phyloP scores from a whole-genome alignment of 192 early-diverging fungal genomes.

The Polychytrium aggregatum region DNA sequence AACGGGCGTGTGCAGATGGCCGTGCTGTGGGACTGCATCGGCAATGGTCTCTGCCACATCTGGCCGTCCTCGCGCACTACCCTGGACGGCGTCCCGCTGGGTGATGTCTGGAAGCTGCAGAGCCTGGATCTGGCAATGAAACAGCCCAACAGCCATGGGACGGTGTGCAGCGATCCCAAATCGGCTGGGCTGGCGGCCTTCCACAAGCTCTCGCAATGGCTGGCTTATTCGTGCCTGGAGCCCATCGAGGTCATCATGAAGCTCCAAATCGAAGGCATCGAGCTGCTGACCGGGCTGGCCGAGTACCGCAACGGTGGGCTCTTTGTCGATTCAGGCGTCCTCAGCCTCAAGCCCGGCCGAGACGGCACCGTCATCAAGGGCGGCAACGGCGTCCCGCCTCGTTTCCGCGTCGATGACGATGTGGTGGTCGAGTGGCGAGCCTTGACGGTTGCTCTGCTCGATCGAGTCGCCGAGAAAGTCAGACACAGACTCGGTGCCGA shows the following conservation, averaged over 20 bases:
- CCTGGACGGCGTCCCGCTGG: constrained; percentile 64
- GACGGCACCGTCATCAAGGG: constrained; percentile 16
- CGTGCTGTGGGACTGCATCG: constrained; percentile 66
- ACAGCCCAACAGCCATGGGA: too few species aligned
- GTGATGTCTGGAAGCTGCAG: constrained; percentile 78
- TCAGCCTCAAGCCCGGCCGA: constrained; percentile 41
- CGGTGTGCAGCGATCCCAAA: too few species aligned
- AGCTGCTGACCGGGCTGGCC: constrained; percentile 67
- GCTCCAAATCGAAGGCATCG: constrained; percentile 38
- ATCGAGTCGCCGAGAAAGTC: constrained; percentile 55
- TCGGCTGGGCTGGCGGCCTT: constrained; percentile 52
- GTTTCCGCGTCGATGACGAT: constrained; percentile 67
- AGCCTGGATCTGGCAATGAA: constrained; percentile 5
- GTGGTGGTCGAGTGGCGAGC: constrained; percentile 90
- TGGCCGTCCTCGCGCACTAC: constrained; percentile 77
- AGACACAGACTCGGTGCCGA: constrained; percentile 39
- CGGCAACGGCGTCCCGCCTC: constrained; percentile 37
- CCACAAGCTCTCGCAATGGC: constrained; percentile 94
- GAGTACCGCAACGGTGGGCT: constrained; percentile 57
- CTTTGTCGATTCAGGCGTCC: constrained; percentile 74
- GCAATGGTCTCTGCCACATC: constrained; percentile 64
- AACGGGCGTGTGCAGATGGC: constrained; percentile 41
- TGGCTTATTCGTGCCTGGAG: constrained; percentile 86
- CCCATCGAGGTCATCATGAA: constrained; percentile 44
- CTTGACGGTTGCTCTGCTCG: constrained; percentile 74